Base-by-base conservation (phyloP, 768 basidiomycete genomes). In the Lactifluus hygrophoroides region DNA sequence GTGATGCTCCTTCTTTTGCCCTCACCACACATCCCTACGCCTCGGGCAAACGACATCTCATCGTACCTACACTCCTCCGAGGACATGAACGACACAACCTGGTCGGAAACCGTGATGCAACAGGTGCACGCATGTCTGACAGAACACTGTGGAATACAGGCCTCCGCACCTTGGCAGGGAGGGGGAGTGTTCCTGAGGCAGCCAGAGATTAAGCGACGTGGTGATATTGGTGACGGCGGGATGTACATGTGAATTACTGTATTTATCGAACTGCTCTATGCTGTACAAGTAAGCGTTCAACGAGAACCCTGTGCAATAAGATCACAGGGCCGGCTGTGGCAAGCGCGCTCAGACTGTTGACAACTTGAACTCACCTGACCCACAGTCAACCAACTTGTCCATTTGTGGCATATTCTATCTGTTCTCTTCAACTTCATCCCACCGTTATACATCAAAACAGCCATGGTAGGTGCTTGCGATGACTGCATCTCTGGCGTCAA, bases 231-330 rank as follows among this genome's bases (percentile, higher is more conserved):
- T 16, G 65, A 66, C 5, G 64, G 65, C 3, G 58, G 65, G 21
- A 66, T 66, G 65, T 66, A 66, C 51, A 65, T 66, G 27, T 66
- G 56, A 57, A 54, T 35, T 42, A 25, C 45, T 21, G 45, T n/a
- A n/a, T n/a, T n/a, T n/a, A n/a, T 19, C 28, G 11, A 21, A n/a
- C 32, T 30, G 10, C 25, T 17, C 3, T 2, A 16, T 40, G 16
- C 37, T 44, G 53, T 43, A 35, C 23, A 27, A 5, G 16, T 11
- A 32, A 28, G 17, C 25, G 35, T 25, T 40, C 23, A 40, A 27
- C 17, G 14, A 5, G 17, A 7, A 17, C 5, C 32, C 32, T 35
- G 11, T 10, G 46, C 2, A 23, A 19, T 23, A 5, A 32, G 32
- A 5, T 32, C 10, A 32, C n/a, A n/a, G n/a, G n/a, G n/a, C n/a